phyloP scores from a whole-genome alignment of 2,329 filamentous ascomycete species.

The Colletotrichum musicola region DNA sequence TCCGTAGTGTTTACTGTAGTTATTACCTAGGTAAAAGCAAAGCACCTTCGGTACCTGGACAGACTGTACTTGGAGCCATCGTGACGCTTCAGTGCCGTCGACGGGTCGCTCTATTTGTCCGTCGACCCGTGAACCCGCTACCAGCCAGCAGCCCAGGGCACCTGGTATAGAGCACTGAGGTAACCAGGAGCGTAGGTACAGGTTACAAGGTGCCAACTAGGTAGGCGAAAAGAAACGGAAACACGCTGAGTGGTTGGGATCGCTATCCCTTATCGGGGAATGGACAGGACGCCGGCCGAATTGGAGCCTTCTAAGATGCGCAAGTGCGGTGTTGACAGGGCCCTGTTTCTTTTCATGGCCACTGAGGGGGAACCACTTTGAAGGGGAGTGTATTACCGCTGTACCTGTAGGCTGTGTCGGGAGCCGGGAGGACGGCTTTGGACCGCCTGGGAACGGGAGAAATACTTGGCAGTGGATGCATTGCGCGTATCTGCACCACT shows the following conservation, averaged over 20 bases:
- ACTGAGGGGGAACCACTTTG: not conserved
- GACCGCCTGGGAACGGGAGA: constrained; percentile 16
- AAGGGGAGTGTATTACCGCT: not conserved
- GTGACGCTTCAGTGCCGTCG: not conserved
- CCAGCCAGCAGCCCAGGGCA: not conserved
- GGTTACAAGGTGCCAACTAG: constrained; percentile 2
- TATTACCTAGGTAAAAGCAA: too few species aligned
- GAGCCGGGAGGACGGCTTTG: constrained; percentile 14
- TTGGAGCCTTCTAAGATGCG: not conserved
- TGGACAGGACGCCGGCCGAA: constrained; percentile 29
- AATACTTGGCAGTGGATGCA: constrained; percentile 36
- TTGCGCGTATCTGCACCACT: constrained; percentile 37
- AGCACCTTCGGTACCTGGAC: too few species aligned
- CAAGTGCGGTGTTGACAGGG: not conserved
- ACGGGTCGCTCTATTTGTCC: constrained; percentile 11
- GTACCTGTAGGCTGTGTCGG: not conserved
- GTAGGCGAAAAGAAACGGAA: constrained; percentile 11
- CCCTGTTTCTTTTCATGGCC: not conserved
- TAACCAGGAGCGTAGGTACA: not conserved
- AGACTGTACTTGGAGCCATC: not conserved
- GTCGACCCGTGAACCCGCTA: constrained; percentile 11
- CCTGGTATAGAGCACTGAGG: too few species aligned
- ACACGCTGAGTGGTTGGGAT: constrained; percentile 28
- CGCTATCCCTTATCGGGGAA: constrained; percentile 30
- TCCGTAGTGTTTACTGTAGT: too few species aligned